Conservation (phyloP, 2,329 filamentous ascomycete genomes). For the Phialocephala sp. region DNA sequence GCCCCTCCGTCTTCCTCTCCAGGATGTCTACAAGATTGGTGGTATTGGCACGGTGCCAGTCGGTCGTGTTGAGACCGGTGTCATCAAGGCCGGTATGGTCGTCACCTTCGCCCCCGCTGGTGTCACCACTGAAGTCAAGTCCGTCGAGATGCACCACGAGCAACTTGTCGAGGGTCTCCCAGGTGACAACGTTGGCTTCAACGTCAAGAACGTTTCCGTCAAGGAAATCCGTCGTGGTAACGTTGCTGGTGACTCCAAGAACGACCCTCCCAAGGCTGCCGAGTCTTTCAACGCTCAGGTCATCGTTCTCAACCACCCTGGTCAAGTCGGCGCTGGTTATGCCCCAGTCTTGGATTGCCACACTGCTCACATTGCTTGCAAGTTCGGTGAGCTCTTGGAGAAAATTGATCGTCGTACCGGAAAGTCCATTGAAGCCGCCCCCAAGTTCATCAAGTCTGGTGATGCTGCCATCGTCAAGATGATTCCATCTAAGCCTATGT, state of each 20-base stretch:
- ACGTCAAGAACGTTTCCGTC: constrained; percentile 99
- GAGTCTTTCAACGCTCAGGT: constrained; percentile 99
- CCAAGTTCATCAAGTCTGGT: constrained; percentile 99
- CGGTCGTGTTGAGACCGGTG: constrained; percentile 99
- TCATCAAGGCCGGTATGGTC: constrained; percentile 85
- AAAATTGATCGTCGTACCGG: constrained; percentile 99
- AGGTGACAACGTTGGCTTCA: constrained; percentile 99
- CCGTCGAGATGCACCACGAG: constrained; percentile 99
- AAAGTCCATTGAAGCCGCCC: constrained; percentile 88
- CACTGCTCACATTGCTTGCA: constrained; percentile 99
- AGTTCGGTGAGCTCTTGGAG: constrained; percentile 98
- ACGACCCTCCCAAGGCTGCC: constrained; percentile 88
- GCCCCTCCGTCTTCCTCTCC: constrained; percentile 99
- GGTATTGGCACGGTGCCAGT: constrained; percentile 99
- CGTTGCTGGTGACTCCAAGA: constrained; percentile 99
- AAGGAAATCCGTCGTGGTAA: constrained; percentile 99
- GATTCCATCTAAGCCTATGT: constrained; percentile 99
- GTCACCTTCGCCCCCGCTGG: constrained; percentile 98
- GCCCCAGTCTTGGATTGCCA: constrained; percentile 99
- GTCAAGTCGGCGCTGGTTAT: constrained; percentile 99
- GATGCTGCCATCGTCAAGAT: constrained; percentile 99
- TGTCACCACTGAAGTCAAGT: constrained; percentile 99
- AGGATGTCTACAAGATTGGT: constrained; percentile 99
- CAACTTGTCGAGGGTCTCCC: constrained; percentile 93
- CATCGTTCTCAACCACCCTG: constrained; percentile 99